Conservation (phyloP, 768 basidiomycete species). For the Tricholomella constricta region DNA sequence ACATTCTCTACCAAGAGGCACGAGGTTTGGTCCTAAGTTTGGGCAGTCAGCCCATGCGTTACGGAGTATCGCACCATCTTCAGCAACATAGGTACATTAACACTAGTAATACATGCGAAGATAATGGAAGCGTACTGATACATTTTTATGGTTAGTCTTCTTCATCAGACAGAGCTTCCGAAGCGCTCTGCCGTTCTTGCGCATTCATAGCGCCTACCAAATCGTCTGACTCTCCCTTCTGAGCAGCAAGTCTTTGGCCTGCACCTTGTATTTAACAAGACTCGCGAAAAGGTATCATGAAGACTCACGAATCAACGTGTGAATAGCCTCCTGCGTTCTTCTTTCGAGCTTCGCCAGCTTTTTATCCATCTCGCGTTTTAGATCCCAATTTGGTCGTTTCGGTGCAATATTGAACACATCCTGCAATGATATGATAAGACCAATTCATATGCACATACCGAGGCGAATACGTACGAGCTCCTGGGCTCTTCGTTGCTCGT, state of each 20-base stretch:
- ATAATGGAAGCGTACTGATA: slow-evolving; percentile 22
- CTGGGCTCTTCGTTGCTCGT: slow-evolving; percentile 81
- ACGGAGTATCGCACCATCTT: neutral
- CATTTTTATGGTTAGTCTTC: slow-evolving; percentile 42
- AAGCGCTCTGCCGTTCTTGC: slow-evolving; percentile 57
- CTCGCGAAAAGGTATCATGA: neutral
- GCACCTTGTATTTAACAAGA: neutral
- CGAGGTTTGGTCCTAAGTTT: neutral
- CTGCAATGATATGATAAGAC: slow-evolving; percentile 40
- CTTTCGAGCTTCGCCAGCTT: slow-evolving; percentile 87
- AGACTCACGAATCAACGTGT: slow-evolving; percentile 85
- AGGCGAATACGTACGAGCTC: slow-evolving; percentile 69
- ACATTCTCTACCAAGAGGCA: neutral
- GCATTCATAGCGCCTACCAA: slow-evolving; percentile 84
- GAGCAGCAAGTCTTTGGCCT: slow-evolving; percentile 81
- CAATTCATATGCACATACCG: neutral
- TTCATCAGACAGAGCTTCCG: slow-evolving; percentile 60
- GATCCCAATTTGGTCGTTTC: slow-evolving; percentile 94
- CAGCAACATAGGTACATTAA: slow-evolving; percentile 1
- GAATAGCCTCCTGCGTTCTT: slow-evolving; percentile 89
- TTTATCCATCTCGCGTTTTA: slow-evolving; percentile 92
- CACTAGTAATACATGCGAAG: slow-evolving; percentile 7
- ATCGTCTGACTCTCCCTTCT: slow-evolving; percentile 80
- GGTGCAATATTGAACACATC: slow-evolving; percentile 97
- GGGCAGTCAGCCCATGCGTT: neutral